Evolutionary conservation across 345 rosid genomes (phyloP).

Genomic region (Kernera saxatilis): DNA sequence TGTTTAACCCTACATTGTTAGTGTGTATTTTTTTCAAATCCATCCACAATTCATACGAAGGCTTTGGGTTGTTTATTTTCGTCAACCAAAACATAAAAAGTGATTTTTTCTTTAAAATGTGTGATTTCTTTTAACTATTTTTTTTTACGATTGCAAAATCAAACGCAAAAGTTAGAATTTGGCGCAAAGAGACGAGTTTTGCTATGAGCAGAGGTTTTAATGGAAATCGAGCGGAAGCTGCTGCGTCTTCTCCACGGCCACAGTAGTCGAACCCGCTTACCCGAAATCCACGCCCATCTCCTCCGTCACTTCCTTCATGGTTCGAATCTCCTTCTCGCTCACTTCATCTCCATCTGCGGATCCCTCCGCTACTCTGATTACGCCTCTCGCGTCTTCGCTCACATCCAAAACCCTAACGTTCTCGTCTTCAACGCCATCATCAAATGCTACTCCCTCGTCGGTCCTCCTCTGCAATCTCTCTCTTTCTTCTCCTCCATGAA

Average conservation of each 20-base stretch:
- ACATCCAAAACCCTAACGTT: conserved; percentile 42
- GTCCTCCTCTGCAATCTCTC: conserved; percentile 46
- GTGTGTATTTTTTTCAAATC: neutral
- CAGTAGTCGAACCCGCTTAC: conserved; percentile 48
- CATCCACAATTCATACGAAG: neutral
- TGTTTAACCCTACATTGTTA: neutral
- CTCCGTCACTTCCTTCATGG: conserved; percentile 55
- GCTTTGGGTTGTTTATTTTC: neutral
- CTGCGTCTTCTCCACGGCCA: conserved; percentile 59
- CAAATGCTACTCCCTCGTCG: conserved; percentile 52
- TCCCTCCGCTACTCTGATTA: conserved; percentile 42
- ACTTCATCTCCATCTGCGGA: conserved; percentile 68
- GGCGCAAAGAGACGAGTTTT: too few relatives aligned
- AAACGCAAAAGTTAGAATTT: neutral
- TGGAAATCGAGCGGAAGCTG: conserved; percentile 40
- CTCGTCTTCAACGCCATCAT: conserved; percentile 58
- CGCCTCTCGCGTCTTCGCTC: conserved; percentile 41
- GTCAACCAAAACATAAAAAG: neutral
- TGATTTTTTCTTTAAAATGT: neutral
- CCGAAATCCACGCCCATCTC: conserved; percentile 62
- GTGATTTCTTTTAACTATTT: neutral
- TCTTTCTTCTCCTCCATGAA: conserved; percentile 46
- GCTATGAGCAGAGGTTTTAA: neutral
- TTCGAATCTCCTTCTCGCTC: conserved; percentile 53
- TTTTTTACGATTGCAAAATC: neutral